Base-by-base conservation (phyloP, 2,329 filamentous ascomycete species). In the Leptographium flavum region DNA sequence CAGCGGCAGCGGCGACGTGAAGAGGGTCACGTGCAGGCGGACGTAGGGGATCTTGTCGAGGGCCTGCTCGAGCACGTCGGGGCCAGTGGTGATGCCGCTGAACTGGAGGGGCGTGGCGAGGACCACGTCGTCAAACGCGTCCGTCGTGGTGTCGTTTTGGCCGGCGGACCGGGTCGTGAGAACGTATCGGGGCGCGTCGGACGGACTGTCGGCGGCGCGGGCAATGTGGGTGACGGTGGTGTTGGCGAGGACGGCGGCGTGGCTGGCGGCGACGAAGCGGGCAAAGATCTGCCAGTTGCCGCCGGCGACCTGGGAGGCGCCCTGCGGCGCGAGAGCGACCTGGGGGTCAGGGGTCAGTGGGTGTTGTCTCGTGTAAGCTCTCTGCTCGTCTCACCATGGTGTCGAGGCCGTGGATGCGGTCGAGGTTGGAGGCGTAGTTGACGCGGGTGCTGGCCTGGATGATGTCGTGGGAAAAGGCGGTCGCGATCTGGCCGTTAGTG, bases 251-350 rank as follows among this genome's bases (percentile, higher is more conserved):
- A 88, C 52, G 0, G 67, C 61, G 0, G 83, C 79, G 3, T 70
- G 64, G 1, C 85, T 81, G 1, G 68, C 64, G 32, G 74, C 68
- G 1, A 90, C 66, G 83, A 95, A 93, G 38, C 71, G 66, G n/a
- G 81, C 73, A 57, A 98, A 98, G 45, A 98, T 94, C 55, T 77
- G 79, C 87, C 88, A 96, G 60, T 96, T 98, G 2, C 92, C 92
- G 7, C 87, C 87, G 14, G 74, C 63, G 1, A 96, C 74, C 17
- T 82, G 70, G 58, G 87, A 76, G 1, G 88, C 86, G 7, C 87
- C 87, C 43, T 90, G 81, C 0, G 87, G 83, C 2, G 88, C 84
- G 78, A 96, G 86, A 37, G 87, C 90, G 2, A 93, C 83, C 67
- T 69, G 28, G n/a, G 3, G 32, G 28, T 31, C n/a, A 14, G 13